Evolutionary conservation across 75 land plant genomes (phyloP), one percentile per base, ranked within the genome.

Genomic region (Cunninghamia lanceolata): DNA sequence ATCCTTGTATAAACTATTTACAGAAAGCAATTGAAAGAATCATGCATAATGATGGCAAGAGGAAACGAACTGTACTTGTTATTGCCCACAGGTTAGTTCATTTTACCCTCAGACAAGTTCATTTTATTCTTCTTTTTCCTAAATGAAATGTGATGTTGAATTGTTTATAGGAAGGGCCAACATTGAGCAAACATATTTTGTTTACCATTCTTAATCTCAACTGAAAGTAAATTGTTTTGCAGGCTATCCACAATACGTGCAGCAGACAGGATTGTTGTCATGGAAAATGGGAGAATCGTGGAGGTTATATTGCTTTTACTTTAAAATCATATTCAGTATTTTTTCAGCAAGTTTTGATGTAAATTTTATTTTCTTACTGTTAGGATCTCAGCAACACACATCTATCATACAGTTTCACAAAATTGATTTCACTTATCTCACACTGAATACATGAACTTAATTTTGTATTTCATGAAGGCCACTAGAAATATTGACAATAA

Each of bases 201-300:
- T 82, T 32, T 17, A 78, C n/a, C 47, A 40, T 34, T n/a, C 47
- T 28, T 42, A 80, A 82, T 82, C 25, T 40, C 21, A 82, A 40
- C 35, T 43, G n/a, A 42, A 25, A 82, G 21, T 40, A 11, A 63
- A 30, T 83, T 83, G 15, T 71, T 74, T 84, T 71, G 21, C 95
- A 97, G 99, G 87, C 85, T 97, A 86, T 97, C 99, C 14, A 97
- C 99, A 36, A 89, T 97, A 63, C 94, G 94, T 84, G 95, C 92
- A 71, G 96, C 99, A 82, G 95, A 97, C 81, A 91, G 96, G 70
- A 97, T 97, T 86, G 91, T 97, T 85, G 99, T 96, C 54, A 96
- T 97, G 98, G 91, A 93, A 32, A 86, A 91, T 85, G 99, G 99
- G 35, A 89, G 87, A 82, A 88, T 97, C 83, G 89, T 93, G 46